Evolutionary conservation across 202 grass and related monocot genomes (phyloP).

Genomic region (Sporobolus alterniflorus): DNA sequence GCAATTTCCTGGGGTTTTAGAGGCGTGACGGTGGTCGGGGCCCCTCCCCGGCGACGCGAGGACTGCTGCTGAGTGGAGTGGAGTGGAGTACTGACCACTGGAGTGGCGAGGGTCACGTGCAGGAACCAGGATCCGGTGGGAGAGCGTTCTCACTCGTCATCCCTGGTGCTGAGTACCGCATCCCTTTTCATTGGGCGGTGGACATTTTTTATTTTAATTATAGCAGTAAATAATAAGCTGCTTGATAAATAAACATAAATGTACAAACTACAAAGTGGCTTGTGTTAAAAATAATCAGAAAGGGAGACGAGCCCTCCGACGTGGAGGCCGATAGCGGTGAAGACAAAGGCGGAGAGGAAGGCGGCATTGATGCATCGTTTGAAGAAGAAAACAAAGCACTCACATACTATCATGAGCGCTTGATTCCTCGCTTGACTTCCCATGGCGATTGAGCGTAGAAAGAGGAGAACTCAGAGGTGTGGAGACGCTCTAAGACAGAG

Average conservation of each 20-base stretch:
- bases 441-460: too few relatives aligned
- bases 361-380: too few relatives aligned
- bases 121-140: too few relatives aligned
- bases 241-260: background rate
- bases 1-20: constrained; percentile 42
- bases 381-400: too few relatives aligned
- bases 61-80: background rate
- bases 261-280: background rate
- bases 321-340: too few relatives aligned
- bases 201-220: background rate
- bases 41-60: background rate
- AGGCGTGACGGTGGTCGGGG: constrained; percentile 27
- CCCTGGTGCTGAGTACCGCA: background rate
- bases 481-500: too few relatives aligned
- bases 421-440: too few relatives aligned
- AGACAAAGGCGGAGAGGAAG: too few relatives aligned
- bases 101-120: constrained; percentile 26
- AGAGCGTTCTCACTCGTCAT: constrained; percentile 13
- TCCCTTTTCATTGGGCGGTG: background rate
- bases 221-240: background rate
- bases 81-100: background rate
- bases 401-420: too few relatives aligned
- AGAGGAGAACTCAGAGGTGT: too few relatives aligned
- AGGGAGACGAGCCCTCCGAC: too few relatives aligned
- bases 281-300: too few relatives aligned